Conservation (phyloP, 2,329 filamentous ascomycete species). For the Drechslera avenae region DNA sequence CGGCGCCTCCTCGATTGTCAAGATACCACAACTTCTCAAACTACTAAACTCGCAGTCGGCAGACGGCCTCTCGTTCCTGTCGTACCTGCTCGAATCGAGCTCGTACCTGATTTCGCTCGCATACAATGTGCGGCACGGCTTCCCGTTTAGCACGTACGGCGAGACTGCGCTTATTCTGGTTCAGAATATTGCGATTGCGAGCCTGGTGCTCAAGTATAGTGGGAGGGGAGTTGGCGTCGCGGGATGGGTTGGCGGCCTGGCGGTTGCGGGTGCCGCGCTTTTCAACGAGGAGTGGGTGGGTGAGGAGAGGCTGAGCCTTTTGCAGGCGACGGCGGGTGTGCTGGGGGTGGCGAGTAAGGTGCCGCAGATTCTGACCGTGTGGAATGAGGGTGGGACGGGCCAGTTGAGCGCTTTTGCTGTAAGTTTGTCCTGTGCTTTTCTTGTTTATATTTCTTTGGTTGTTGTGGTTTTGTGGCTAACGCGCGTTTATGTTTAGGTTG, state of each 20-base stretch:
- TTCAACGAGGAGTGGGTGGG: constrained; percentile 70
- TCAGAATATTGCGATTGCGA: constrained; percentile 89
- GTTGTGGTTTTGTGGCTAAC: background rate
- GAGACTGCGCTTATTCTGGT: constrained; percentile 90
- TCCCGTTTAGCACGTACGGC: constrained; percentile 95
- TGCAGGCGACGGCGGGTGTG: constrained; percentile 84
- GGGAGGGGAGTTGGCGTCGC: constrained; percentile 71
- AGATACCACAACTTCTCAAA: constrained; percentile 96
- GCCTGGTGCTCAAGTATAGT: constrained; percentile 83
- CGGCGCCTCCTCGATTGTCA: constrained; percentile 85
- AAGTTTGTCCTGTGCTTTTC: too few relatives aligned
- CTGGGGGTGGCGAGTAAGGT: constrained; percentile 88
- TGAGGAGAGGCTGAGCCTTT: constrained; percentile 68
- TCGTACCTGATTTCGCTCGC: constrained; percentile 87
- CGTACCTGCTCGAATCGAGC: constrained; percentile 89
- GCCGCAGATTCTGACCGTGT: constrained; percentile 89
- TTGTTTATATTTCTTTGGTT: too few relatives aligned
- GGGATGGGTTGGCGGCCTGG: constrained; percentile 77
- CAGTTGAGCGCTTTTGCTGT: constrained; percentile 97
- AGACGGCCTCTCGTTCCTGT: constrained; percentile 83
- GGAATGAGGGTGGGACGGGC: constrained; percentile 82
- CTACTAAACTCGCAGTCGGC: constrained; percentile 80
- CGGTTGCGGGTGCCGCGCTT: constrained; percentile 70
- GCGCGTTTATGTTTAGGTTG: constrained; percentile 66
- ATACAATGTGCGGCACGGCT: constrained; percentile 89